Percentiles rank a stretch among this genome's conserved stretches.
phyloP scores from a whole-genome alignment of 2,329 filamentous ascomycete genomes.

The Aspergillus puulaauensis region DNA sequence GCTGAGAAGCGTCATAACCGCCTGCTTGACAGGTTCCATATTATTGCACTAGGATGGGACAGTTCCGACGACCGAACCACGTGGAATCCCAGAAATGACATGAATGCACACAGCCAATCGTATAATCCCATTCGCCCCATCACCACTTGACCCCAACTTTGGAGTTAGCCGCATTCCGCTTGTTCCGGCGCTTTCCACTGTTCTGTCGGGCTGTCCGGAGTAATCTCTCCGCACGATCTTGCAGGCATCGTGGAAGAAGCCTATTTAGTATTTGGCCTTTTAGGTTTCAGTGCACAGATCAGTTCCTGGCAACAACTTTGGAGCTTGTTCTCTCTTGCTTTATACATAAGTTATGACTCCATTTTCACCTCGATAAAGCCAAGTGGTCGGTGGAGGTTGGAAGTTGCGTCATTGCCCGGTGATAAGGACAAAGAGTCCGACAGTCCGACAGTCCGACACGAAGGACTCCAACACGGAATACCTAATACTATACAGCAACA shows the following conservation, averaged over 20 bases:
- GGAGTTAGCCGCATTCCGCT: constrained; percentile 12
- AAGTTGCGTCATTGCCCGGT: background rate
- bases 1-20: constrained; percentile 1
- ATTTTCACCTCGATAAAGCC: no score
- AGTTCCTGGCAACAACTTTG: background rate
- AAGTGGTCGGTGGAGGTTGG: background rate
- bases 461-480: no score
- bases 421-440: background rate
- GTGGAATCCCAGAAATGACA: constrained; percentile 21
- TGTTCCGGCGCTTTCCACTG: background rate
- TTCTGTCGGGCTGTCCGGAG: background rate
- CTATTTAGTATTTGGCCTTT: background rate
- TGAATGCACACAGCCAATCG: constrained; percentile 16
- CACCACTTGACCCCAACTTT: constrained; percentile 14
- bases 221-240: background rate
- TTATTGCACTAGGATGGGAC: constrained; percentile 8
- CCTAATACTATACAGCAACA: background rate
- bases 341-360: background rate
- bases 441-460: no score
- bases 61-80: constrained; percentile 18
- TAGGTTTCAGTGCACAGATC: background rate
- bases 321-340: background rate
- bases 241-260: background rate
- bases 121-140: constrained; percentile 13
- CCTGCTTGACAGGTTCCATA: background rate